Conservation (phyloP, 2,329 filamentous ascomycete genomes). For the Hortaea sp. region DNA sequence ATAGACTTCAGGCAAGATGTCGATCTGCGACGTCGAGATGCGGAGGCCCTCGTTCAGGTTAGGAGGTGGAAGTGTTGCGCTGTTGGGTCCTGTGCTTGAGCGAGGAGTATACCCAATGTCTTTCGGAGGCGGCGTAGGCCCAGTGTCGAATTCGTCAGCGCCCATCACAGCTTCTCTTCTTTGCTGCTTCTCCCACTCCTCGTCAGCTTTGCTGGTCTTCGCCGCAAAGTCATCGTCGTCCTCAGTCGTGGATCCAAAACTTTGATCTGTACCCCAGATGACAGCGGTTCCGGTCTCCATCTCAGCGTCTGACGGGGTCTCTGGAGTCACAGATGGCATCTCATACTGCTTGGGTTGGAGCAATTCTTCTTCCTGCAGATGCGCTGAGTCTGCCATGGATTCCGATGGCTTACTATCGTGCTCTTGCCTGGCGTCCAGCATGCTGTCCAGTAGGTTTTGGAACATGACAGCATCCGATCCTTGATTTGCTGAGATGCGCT, state of each 20-base stretch:
- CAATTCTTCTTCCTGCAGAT: conserved; percentile 1
- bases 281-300: conserved; percentile 21
- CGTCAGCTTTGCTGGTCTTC: conserved; percentile 22
- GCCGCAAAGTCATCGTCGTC: conserved; percentile 20
- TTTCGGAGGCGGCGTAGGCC: conserved; percentile 32
- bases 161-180: conserved; percentile 12
- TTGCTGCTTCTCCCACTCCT: conserved; percentile 22
- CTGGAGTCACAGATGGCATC: conserved; percentile 21
- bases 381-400: conserved; percentile 1
- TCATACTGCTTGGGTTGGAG: conserved; percentile 16
- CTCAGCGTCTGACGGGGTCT: conserved; percentile 20
- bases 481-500: conserved; percentile 22
- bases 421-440: conserved; percentile 9
- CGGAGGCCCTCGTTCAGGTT: conserved; percentile 14
- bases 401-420: conserved; percentile 2
- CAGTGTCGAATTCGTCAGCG: conserved; percentile 17
- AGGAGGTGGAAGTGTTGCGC: conserved; percentile 10
- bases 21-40: conserved; percentile 21
- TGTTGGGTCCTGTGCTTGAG: conserved; percentile 20
- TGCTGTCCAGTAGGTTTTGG: conserved; percentile 24
- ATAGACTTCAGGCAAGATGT: conserved; percentile 29
- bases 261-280: conserved; percentile 16
- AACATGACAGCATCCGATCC: conserved; percentile 26
- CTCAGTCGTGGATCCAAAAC: conserved; percentile 7
- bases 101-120: conserved; percentile 28